phyloP scores from a whole-genome alignment of 2,329 filamentous ascomycete genomes.

The Chrysoporthe austroafricana region DNA sequence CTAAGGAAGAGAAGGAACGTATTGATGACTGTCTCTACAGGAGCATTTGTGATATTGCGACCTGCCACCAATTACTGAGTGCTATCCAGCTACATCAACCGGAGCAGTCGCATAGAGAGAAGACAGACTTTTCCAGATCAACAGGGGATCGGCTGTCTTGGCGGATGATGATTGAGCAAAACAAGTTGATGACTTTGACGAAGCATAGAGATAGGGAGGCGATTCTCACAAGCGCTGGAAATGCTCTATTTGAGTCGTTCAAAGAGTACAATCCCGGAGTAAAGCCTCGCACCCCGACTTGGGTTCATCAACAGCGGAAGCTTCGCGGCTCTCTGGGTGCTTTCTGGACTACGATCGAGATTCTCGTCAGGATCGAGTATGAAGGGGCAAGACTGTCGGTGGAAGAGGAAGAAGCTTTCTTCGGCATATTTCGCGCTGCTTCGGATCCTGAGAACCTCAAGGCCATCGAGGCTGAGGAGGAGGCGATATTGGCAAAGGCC shows the following conservation, averaged over 20 bases:
- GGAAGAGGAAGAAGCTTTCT: background rate
- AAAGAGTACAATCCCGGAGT: background rate
- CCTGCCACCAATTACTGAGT: no score
- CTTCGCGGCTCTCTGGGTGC: background rate
- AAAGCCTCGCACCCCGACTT: background rate
- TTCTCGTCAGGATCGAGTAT: no score
- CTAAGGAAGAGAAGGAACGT: no score
- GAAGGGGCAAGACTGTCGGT: background rate
- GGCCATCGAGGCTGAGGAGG: background rate
- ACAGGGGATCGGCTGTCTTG: background rate
- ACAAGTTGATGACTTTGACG: background rate
- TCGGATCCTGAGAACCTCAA: background rate
- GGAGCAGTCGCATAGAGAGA: no score
- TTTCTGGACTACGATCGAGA: background rate
- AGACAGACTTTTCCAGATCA: no score
- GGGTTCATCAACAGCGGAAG: background rate
- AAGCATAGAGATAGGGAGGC: background rate
- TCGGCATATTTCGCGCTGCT: background rate
- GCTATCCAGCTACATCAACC: no score
- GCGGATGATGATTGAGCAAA: background rate
- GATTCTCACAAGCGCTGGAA: background rate
- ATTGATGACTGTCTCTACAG: no score
- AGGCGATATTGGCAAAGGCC: no score
- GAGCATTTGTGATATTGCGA: no score
- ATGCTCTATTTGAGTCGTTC: background rate